These are phyloP conservation scores for Platanus orientalis DNA, from an alignment of 164 flowering plant genomes.

Conservation along the genomic window DNA sequence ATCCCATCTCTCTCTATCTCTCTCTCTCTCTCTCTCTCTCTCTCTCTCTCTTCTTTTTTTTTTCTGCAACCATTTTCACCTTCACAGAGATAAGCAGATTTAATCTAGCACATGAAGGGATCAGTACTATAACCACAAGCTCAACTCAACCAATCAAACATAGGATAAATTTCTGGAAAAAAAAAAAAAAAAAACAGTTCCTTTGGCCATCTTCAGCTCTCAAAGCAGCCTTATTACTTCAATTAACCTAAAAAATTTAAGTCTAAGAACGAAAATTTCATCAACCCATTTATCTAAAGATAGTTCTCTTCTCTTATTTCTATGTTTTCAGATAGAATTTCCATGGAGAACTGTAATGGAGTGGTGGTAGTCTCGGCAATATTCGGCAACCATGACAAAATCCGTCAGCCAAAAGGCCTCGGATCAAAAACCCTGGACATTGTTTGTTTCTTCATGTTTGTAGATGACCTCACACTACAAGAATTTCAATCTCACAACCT, in stretches of 20 bases:
- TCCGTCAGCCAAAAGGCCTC: conserved; percentile 80
- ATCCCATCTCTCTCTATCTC: too few relatives aligned
- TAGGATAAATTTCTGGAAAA: too few relatives aligned
- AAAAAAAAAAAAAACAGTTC: too few relatives aligned
- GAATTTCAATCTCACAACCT: conserved; percentile 48
- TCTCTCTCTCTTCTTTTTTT: too few relatives aligned
- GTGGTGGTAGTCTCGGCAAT: conserved; percentile 85
- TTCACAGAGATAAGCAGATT: too few relatives aligned
- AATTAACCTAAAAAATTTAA: background rate
- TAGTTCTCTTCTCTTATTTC: background rate
- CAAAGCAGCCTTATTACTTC: background rate
- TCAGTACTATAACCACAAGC: too few relatives aligned
- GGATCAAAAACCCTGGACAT: conserved; percentile 55
- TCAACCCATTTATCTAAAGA: background rate
- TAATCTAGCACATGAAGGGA: too few relatives aligned
- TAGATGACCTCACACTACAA: conserved; percentile 61
- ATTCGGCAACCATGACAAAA: conserved; percentile 85
- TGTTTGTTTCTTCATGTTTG: conserved; percentile 88
- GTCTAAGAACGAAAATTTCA: background rate
- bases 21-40: too few relatives aligned
- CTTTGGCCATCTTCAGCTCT: too few relatives aligned
- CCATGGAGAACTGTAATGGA: conserved; percentile 70
- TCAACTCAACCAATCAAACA: too few relatives aligned
- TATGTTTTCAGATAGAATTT: conserved; percentile 46
- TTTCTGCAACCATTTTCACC: too few relatives aligned